Base-by-base conservation (phyloP, 805 yeast species). In the Saccharomycopsis babjevae region DNA sequence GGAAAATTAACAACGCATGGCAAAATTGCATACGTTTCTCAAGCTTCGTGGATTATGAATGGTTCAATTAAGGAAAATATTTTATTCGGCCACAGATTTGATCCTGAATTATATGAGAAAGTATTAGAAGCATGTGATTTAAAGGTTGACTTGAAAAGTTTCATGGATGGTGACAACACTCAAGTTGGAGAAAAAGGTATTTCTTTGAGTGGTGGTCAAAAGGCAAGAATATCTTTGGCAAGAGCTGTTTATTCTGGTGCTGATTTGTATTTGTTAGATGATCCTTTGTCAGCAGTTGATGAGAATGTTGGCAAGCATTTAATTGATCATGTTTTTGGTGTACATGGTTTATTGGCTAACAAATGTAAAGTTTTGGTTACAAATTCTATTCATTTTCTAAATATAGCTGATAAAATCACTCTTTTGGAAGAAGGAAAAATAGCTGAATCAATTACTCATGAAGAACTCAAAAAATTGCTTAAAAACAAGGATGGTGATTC, bases 121-220 rank as follows among this genome's bases (percentile, higher is more conserved):
- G 93, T 96, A 0, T 74, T 94, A 25, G 83, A 83, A 58, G 97
- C 97, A 0, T 94, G 99, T 78, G 97, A 96, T 15, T 79, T 94
- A 67, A 73, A 79, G 13, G 83, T 84, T 32, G 99, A 94, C 75
- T 76, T 94, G 64, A 82, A 80, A 36, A 83, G 85, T 36, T 79
- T 94, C 62, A 90, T 97, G 1, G 88, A 89, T 69, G 97, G 97
- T 59, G 98, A 94, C 71, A 79, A 78, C 58, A 94, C 99, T 5
- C 83, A 88, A 67, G 98, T 94, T 61, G 99, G 99, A 65, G 99
- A 94, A 75, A 90, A 93, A 72, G 99, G 99, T 65, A 92, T 94
- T 58, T 89, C 97, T 15, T 78, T 94, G 57, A 89, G 97, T 50
- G 99, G 99, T 58, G 99, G 99, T 54, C 99, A 94, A 73, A 94